These are phyloP conservation scores for Dictyostelium capitatum DNA, from an alignment of 78 protist species.

Conservation along the genomic window DNA sequence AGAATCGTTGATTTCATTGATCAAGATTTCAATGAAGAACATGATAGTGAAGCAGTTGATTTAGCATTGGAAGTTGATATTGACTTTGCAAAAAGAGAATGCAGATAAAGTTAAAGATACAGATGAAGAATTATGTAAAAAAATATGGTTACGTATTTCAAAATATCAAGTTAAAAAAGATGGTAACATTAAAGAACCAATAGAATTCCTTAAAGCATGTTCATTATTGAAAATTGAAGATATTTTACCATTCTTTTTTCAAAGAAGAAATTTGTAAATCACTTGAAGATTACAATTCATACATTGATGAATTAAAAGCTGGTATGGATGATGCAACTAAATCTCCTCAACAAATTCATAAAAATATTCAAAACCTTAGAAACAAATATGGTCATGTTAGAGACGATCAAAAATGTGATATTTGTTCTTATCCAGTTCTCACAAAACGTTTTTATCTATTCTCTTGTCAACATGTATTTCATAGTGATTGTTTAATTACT, in stretches of 20 bases:
- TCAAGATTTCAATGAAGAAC: conserved; percentile 17
- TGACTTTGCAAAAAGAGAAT: conserved; percentile 88
- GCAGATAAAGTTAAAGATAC: conserved; percentile 85
- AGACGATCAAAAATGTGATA: conserved; percentile 85
- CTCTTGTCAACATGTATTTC: conserved; percentile 95
- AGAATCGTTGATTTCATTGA: background rate
- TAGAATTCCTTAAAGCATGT: conserved; percentile 88
- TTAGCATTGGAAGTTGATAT: conserved; percentile 91
- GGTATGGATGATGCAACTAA: conserved; percentile 94
- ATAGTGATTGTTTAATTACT: conserved; percentile 89
- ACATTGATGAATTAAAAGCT: conserved; percentile 87
- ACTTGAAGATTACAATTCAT: conserved; percentile 90
- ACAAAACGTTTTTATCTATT: conserved; percentile 90
- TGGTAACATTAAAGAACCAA: conserved; percentile 87
- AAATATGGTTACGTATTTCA: conserved; percentile 94
- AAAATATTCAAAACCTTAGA: conserved; percentile 91
- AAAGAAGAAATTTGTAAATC: conserved; percentile 93
- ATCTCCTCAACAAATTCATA: conserved; percentile 89
- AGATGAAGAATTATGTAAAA: conserved; percentile 92
- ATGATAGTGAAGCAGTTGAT: conserved; percentile 96
- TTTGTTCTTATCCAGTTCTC: conserved; percentile 86
- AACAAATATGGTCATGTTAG: conserved; percentile 87
- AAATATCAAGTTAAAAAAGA: conserved; percentile 89
- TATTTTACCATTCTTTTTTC: conserved; percentile 96
- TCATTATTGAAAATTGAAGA: conserved; percentile 93